Conservation (phyloP, 2,329 filamentous ascomycete genomes). For the Claviceps sorghi region DNA sequence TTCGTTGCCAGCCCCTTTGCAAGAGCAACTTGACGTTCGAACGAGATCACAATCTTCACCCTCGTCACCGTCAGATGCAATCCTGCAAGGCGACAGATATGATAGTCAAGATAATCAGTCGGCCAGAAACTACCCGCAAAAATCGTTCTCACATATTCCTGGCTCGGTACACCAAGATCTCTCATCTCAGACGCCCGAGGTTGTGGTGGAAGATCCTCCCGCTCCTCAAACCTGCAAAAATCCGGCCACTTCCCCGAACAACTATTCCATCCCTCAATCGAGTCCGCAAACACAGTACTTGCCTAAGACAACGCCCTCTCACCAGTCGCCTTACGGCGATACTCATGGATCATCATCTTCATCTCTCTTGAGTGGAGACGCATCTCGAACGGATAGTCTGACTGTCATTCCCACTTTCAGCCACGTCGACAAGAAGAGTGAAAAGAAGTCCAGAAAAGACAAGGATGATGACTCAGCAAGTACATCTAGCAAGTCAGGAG, state of each 20-base stretch:
- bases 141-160: slow-evolving; percentile 38
- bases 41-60: slow-evolving; percentile 20
- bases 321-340: slow-evolving; percentile 14
- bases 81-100: slow-evolving; percentile 40
- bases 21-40: slow-evolving; percentile 21
- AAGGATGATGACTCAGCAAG: slow-evolving; percentile 47
- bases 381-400: slow-evolving; percentile 55
- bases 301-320: slow-evolving; percentile 3
- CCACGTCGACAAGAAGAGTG: slow-evolving; percentile 55
- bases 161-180: slow-evolving; percentile 21
- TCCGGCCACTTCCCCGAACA: neutral
- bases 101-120: slow-evolving; percentile 13
- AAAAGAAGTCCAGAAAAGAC: slow-evolving; percentile 65
- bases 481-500: slow-evolving; percentile 55
- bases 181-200: slow-evolving; percentile 11
- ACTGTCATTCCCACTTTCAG: slow-evolving; percentile 64
- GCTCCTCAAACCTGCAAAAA: slow-evolving; percentile 3
- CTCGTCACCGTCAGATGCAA: slow-evolving; percentile 29
- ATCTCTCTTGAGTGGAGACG: slow-evolving; percentile 53
- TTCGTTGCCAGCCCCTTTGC: slow-evolving; percentile 11
- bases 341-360: slow-evolving; percentile 36
- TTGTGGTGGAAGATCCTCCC: slow-evolving; percentile 26
- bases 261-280: neutral
- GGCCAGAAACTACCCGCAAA: slow-evolving; percentile 30
- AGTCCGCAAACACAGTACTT: slow-evolving; percentile 6